Evolutionary conservation across 75 land plant genomes (phyloP).

Genomic region (Adiantum capillusveneris): DNA sequence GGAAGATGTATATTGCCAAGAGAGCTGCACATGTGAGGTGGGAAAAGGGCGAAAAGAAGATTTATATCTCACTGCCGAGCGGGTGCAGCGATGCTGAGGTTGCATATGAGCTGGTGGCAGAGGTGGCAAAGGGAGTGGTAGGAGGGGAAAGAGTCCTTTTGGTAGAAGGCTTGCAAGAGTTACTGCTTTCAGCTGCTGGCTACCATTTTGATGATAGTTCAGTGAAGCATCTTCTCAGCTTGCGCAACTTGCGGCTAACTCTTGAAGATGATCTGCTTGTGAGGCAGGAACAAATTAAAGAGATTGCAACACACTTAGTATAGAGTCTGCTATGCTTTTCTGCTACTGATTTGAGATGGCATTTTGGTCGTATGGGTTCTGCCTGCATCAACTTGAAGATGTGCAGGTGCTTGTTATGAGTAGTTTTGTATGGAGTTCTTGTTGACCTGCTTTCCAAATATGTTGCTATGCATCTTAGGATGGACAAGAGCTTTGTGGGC

Average conservation of each 20-base stretch:
- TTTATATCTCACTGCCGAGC: neutral
- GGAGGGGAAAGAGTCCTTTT: neutral
- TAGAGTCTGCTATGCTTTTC: no score
- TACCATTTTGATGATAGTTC: neutral
- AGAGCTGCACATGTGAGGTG: neutral
- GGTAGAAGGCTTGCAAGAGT: neutral
- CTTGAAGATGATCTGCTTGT: constrained; percentile 1
- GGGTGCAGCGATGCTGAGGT: neutral
- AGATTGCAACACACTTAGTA: no score
- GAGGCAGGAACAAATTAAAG: no score
- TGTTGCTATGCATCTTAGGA: no score
- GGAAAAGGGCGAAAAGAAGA: neutral
- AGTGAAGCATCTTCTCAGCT: neutral
- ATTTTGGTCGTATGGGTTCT: no score
- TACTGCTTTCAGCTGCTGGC: neutral
- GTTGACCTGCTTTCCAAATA: no score
- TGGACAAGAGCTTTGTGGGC: no score
- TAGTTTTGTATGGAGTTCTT: no score
- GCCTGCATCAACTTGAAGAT: no score
- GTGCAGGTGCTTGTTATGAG: no score
- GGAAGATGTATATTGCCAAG: neutral
- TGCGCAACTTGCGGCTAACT: neutral
- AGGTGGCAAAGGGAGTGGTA: neutral
- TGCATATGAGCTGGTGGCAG: neutral
- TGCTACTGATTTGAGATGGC: no score